phyloP scores from a whole-genome alignment of 2,329 filamentous ascomycete genomes.

The Arachnomyces sp. region DNA sequence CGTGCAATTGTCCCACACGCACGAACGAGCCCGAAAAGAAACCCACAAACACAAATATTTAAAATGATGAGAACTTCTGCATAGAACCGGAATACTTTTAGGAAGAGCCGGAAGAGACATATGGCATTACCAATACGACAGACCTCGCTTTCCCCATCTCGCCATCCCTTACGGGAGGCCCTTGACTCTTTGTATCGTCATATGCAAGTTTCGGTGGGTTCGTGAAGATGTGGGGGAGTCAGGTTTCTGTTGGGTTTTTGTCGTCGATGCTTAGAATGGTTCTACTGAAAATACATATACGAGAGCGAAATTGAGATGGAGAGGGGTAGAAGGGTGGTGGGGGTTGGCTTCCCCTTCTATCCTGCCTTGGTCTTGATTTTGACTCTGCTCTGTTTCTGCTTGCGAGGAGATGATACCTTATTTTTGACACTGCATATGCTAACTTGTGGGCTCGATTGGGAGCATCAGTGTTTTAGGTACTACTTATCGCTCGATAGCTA shows the following conservation, averaged over 20 bases:
- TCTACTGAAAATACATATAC: conserved; percentile 32
- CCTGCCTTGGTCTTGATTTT: conserved; percentile 1
- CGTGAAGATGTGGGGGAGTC: neutral
- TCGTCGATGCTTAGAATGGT: conserved; percentile 42
- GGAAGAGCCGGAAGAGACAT: conserved; percentile 41
- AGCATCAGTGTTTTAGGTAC: too few relatives aligned
- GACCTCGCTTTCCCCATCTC: neutral
- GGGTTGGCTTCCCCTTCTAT: too few relatives aligned
- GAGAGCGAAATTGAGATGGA: neutral
- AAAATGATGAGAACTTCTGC: conserved; percentile 36
- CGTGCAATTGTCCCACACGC: too few relatives aligned
- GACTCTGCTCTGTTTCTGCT: conserved; percentile 1
- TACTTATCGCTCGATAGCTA: too few relatives aligned
- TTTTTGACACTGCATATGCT: too few relatives aligned
- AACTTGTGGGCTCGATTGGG: neutral
- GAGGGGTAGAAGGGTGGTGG: neutral
- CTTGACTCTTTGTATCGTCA: conserved; percentile 11
- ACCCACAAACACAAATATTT: conserved; percentile 8
- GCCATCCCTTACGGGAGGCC: too few relatives aligned
- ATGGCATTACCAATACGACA: conserved; percentile 24
- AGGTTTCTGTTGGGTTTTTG: conserved; percentile 16
- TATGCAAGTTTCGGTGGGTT: conserved; percentile 8
- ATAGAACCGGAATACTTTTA: conserved; percentile 35
- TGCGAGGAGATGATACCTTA: conserved; percentile 1
- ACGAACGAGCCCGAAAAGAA: conserved; percentile 11